phyloP scores from a whole-genome alignment of 2,329 filamentous ascomycete genomes.

The Zymoseptoria ardabiliae region DNA sequence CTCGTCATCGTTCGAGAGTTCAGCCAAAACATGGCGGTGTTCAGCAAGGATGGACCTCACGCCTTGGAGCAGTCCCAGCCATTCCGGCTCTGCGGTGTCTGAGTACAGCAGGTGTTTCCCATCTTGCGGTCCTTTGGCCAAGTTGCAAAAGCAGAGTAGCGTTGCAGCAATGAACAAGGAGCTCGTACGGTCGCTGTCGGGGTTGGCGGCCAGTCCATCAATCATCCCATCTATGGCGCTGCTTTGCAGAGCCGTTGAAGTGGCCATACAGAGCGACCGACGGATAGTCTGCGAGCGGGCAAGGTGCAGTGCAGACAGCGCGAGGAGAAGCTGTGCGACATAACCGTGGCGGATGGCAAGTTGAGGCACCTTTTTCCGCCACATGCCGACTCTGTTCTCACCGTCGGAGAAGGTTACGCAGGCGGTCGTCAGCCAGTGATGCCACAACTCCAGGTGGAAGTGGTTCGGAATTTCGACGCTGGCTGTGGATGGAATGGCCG shows the following conservation, averaged over 20 bases:
- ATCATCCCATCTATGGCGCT: constrained; percentile 15
- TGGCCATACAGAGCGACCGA: constrained; percentile 1
- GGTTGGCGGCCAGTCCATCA: constrained; percentile 1
- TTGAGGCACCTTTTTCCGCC: constrained; percentile 10
- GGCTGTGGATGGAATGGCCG: not conserved
- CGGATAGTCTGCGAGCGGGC: constrained; percentile 4
- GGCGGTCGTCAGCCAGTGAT: constrained; percentile 12
- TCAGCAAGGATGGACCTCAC: constrained; percentile 11
- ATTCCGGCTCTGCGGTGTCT: constrained; percentile 10
- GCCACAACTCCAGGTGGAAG: constrained; percentile 16
- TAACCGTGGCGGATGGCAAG: constrained; percentile 11
- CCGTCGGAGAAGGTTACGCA: constrained; percentile 9
- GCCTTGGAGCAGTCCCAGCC: constrained; percentile 12
- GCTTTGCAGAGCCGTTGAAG: constrained; percentile 8
- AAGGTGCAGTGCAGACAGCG: constrained; percentile 18
- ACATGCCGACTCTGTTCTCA: not conserved
- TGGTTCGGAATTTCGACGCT: constrained; percentile 5
- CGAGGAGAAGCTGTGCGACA: constrained; percentile 14
- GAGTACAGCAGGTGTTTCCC: constrained; percentile 15
- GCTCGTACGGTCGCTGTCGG: not conserved
- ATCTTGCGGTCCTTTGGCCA: constrained; percentile 13
- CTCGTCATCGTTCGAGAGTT: not conserved
- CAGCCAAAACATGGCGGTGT: constrained; percentile 1
- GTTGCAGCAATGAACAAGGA: constrained; percentile 12
- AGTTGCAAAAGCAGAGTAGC: constrained; percentile 12